Evolutionary conservation across 805 yeast genomes (phyloP).

Genomic region (Candida yuanshanica): DNA sequence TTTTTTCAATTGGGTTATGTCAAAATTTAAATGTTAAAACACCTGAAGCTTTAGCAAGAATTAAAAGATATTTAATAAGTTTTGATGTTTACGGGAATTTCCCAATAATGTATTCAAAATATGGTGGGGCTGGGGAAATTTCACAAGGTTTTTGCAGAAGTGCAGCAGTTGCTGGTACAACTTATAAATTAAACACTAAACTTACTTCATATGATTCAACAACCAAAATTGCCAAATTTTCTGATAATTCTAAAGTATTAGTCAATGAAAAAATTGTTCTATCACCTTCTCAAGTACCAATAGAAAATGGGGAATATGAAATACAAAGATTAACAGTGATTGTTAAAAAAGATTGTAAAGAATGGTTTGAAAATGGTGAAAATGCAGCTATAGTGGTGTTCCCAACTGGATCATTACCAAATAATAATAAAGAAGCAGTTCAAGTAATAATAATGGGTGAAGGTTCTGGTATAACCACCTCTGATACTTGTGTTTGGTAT

Average conservation of each 20-base stretch:
- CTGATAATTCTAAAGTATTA: slow-evolving; percentile 69
- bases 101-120: slow-evolving; percentile 87
- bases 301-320: slow-evolving; percentile 41
- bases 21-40: slow-evolving; percentile 55
- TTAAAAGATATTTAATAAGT: slow-evolving; percentile 76
- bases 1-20: slow-evolving; percentile 81
- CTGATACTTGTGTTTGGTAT: slow-evolving; percentile 89
- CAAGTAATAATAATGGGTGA: slow-evolving; percentile 86
- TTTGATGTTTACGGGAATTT: slow-evolving; percentile 91
- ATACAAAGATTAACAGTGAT: slow-evolving; percentile 74
- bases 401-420: slow-evolving; percentile 75
- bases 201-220: slow-evolving; percentile 60
- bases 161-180: slow-evolving; percentile 97
- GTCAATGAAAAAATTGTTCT: slow-evolving; percentile 77
- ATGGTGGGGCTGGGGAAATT: slow-evolving; percentile 93
- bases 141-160: slow-evolving; percentile 96
- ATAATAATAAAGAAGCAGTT: slow-evolving; percentile 62
- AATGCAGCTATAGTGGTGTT: slow-evolving; percentile 84
- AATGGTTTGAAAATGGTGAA: slow-evolving; percentile 88
- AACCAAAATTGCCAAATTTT: slow-evolving; percentile 60
- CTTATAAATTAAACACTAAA: slow-evolving; percentile 74
- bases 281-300: slow-evolving; percentile 63
- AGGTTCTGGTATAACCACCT: slow-evolving; percentile 81
- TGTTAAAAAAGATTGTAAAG: slow-evolving; percentile 80
- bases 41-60: slow-evolving; percentile 70